Conservation (phyloP, 306 rosid species). For the Inga oerstediana region DNA sequence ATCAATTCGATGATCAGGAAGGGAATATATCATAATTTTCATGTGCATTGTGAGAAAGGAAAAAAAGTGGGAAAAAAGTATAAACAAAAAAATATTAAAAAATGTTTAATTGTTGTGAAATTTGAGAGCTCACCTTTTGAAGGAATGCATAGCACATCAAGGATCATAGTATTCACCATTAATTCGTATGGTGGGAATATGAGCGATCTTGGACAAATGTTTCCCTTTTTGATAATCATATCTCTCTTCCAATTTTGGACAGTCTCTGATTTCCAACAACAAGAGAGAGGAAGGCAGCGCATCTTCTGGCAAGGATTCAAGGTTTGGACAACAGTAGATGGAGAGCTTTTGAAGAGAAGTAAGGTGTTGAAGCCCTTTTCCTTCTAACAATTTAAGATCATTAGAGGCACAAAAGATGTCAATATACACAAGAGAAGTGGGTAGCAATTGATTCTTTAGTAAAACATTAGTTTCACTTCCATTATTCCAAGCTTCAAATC, state of each 20-base stretch:
- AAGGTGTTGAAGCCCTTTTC: slow-evolving; percentile 3
- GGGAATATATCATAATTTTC: neutral
- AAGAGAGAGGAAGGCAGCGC: neutral
- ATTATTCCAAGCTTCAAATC: rapidly evolving
- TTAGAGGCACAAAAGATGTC: rapidly evolving
- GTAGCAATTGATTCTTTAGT: neutral
- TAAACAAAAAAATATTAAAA: neutral
- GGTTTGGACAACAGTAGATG: rapidly evolving
- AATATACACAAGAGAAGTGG: neutral
- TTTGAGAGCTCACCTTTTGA: neutral
- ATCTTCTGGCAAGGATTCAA: slow-evolving; percentile 8
- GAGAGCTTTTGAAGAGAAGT: neutral
- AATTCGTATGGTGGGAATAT: neutral
- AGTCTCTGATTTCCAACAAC: rapidly evolving
- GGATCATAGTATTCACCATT: neutral
- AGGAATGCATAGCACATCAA: neutral
- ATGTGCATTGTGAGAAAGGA: neutral
- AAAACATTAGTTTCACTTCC: neutral
- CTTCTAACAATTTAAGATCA: neutral
- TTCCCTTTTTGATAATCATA: neutral
- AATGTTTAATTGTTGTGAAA: neutral
- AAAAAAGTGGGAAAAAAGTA: neutral
- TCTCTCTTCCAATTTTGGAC: neutral
- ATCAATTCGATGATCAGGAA: no score
- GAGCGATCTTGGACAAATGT: slow-evolving; percentile 9